Percentiles rank a stretch among this genome's conserved stretches.
Evolutionary conservation across 2,329 filamentous ascomycete genomes (phyloP).

Genomic region (Lachnellula willkommii): DNA sequence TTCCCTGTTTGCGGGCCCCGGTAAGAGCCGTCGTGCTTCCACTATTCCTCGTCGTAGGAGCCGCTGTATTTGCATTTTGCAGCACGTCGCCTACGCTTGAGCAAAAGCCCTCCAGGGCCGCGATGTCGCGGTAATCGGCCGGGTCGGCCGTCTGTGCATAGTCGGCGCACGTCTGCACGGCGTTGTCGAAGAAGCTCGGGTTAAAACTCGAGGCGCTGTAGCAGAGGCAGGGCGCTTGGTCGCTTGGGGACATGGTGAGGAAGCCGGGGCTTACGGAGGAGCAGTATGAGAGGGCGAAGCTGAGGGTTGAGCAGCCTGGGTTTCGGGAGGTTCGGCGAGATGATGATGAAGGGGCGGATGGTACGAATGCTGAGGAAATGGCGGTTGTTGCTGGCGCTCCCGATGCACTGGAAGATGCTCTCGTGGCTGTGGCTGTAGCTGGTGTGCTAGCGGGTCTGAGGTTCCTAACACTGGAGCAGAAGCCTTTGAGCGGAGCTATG

Average conservation of each 20-base stretch:
- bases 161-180: constrained; percentile 5
- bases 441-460: not conserved
- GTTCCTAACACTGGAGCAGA: constrained; percentile 15
- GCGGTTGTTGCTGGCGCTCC: not conserved
- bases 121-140: constrained; percentile 1
- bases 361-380: not conserved
- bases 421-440: not conserved
- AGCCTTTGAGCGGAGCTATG: constrained; percentile 4
- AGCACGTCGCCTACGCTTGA: constrained; percentile 30
- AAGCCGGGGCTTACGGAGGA: constrained; percentile 1
- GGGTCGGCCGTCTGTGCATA: constrained; percentile 8
- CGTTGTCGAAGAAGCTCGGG: constrained; percentile 9
- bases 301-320: constrained; percentile 4
- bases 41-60: not conserved
- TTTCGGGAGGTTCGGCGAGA: not conserved
- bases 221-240: constrained; percentile 12
- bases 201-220: constrained; percentile 3
- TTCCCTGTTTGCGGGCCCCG: not conserved
- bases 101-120: constrained; percentile 10
- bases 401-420: not conserved
- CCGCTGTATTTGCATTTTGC: not conserved
- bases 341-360: not conserved
- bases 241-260: not conserved
- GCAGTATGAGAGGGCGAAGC: not conserved
- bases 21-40: not conserved